Conservation (phyloP, 345 rosid species). For the Toxicodendron radicans region DNA sequence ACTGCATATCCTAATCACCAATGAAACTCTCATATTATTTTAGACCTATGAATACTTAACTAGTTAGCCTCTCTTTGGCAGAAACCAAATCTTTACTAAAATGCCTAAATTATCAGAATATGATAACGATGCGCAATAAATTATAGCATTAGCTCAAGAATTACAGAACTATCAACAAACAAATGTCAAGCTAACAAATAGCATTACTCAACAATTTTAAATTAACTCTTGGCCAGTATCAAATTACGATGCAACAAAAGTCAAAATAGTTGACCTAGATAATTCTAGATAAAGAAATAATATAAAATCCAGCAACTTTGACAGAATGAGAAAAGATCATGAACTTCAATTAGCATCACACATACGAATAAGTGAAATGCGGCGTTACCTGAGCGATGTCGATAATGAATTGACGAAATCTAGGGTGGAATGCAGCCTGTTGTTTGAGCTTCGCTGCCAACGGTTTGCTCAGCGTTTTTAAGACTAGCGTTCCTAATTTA, state of each 20-base stretch:
- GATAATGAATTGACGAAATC: constrained; percentile 71
- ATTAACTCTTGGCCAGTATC: no score
- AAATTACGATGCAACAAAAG: not conserved
- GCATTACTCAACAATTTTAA: no score
- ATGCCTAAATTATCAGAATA: no score
- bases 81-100: no score
- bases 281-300: not conserved
- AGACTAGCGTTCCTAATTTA: constrained; percentile 69
- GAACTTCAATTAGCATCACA: not conserved
- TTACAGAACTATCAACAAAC: no score
- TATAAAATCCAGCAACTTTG: not conserved
- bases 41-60: no score
- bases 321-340: not conserved
- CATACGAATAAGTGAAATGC: not conserved
- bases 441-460: constrained; percentile 72
- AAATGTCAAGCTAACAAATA: no score
- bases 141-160: no score
- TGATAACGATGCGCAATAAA: no score
- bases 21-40: no score
- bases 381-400: constrained; percentile 65
- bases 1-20: not conserved
- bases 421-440: constrained; percentile 73
- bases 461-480: constrained; percentile 78
- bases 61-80: no score
- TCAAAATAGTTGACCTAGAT: not conserved